Conservation (phyloP, 2,329 filamentous ascomycete species). For the Colletotrichum musicola region DNA sequence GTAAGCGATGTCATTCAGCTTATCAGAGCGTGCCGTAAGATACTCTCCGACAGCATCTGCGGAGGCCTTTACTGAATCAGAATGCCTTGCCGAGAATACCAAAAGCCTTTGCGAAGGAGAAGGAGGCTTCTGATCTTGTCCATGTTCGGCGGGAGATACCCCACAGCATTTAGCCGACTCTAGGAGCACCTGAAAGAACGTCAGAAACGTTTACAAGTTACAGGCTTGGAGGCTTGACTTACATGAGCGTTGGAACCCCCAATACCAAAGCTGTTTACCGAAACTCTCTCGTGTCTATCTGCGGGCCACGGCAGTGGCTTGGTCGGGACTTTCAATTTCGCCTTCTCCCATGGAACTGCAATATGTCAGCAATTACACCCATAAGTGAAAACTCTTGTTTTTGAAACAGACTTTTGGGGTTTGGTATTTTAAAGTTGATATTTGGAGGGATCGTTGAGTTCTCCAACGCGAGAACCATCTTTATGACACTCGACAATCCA, state of each 20-base stretch:
- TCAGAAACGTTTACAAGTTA: not conserved
- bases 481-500: constrained; percentile 58
- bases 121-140: not conserved
- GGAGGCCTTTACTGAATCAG: not conserved
- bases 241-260: constrained; percentile 52
- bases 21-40: constrained; percentile 19
- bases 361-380: constrained; percentile 12
- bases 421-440: constrained; percentile 51
- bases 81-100: constrained; percentile 17
- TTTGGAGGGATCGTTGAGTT: constrained; percentile 53
- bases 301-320: constrained; percentile 48
- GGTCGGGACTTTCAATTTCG: constrained; percentile 47
- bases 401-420: constrained; percentile 40
- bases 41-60: not conserved
- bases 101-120: not conserved
- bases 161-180: constrained; percentile 29
- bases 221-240: not conserved
- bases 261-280: constrained; percentile 50
- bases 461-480: constrained; percentile 56
- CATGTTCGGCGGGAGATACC: not conserved
- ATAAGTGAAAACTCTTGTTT: rapidly evolving
- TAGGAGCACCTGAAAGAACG: constrained; percentile 11
- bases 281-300: constrained; percentile 42
- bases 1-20: constrained; percentile 38
- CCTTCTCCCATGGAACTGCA: constrained; percentile 41